Evolutionary conservation across 2,329 filamentous ascomycete species (phyloP), one percentile per base, ranked within the genome.

Genomic region (Cephalotrichum gorgonifer): DNA sequence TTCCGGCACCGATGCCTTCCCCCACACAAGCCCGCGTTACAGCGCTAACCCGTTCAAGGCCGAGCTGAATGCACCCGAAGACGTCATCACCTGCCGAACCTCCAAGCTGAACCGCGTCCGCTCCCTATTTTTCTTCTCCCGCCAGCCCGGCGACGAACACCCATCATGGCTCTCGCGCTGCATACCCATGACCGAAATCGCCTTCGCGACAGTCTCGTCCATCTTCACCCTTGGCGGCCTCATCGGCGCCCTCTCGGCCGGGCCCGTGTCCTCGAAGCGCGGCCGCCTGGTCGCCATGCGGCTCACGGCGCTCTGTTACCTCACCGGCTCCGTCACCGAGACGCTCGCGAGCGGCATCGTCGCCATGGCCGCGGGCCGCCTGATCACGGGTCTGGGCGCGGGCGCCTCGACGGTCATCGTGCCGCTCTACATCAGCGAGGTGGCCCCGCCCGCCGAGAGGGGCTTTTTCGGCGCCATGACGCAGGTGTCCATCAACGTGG

Each of bases 1-100:
- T 17, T 22, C 15, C 44, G 22, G 31, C 12, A 54, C 44, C 28
- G 45, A 42, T 38, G 15, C 22, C 38, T 33, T 35, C 44, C 42
- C 48, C 28, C 14, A 46, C 39, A 64, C 15, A 26, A 31, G 3
- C 25, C 14, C 38, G 28, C 25, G 15, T 38, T 35, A n/a, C n/a
- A n/a, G n/a, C 43, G 23, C 30, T 41, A 15, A 42, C 45, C 9
- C 27, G 22, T 38, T 27, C 17, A 59, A 91, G 90, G 87, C 89
- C 57, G 93, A 97, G 65, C 79, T 98, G 54, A 98, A 98, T 64
- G 88, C 91, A 8, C 93, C 93, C 8, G 85, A 96, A 75, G 85
- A 90, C 72, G 88, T 94, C 59, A 85, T 98, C 58, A 94, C 87
- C 50, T 97, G 93, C 70, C 81, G 80, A 56, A 81, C 80, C 54